Conservation (phyloP, 495 filamentous ascomycete species). For the Oleoguttula mirabilis region DNA sequence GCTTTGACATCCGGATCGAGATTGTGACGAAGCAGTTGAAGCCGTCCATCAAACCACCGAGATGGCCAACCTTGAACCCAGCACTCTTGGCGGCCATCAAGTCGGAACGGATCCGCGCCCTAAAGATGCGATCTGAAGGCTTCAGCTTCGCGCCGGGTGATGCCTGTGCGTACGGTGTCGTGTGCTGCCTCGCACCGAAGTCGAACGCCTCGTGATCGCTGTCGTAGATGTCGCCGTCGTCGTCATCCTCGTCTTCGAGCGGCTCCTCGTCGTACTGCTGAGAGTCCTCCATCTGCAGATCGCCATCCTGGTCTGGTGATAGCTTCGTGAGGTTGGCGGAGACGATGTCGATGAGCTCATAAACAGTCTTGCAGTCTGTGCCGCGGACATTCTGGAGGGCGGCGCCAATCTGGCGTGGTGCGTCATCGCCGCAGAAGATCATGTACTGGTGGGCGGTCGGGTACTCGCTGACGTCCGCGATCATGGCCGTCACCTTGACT, state of each 20-base stretch:
- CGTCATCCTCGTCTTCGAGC: slow-evolving; percentile 17
- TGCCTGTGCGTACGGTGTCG: not conserved
- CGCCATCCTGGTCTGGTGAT: slow-evolving; percentile 23
- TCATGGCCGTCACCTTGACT: slow-evolving; percentile 41
- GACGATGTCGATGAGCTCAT: slow-evolving; percentile 29
- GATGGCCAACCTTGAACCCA: slow-evolving; percentile 63
- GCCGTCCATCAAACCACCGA: slow-evolving; percentile 38
- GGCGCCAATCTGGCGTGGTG: slow-evolving; percentile 33
- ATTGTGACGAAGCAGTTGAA: slow-evolving; percentile 45
- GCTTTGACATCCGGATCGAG: slow-evolving; percentile 52
- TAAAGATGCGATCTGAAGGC: slow-evolving; percentile 22
- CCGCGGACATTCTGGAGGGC: slow-evolving; percentile 35
- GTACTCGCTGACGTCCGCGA: slow-evolving; percentile 51
- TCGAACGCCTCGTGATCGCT: slow-evolving; percentile 19
- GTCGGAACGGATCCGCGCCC: slow-evolving; percentile 43
- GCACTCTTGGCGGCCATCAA: slow-evolving; percentile 47
- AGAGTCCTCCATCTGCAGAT: slow-evolving; percentile 28
- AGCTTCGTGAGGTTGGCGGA: slow-evolving; percentile 18
- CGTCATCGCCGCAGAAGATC: slow-evolving; percentile 45
- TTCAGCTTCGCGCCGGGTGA: slow-evolving; percentile 9
- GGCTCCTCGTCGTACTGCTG: slow-evolving; percentile 25
- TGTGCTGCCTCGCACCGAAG: not conserved
- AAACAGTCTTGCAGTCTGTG: slow-evolving; percentile 24
- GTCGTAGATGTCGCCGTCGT: slow-evolving; percentile 15
- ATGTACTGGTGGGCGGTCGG: slow-evolving; percentile 49